Conservation (phyloP, 257 asterid species). For the Primulina eburnea region DNA sequence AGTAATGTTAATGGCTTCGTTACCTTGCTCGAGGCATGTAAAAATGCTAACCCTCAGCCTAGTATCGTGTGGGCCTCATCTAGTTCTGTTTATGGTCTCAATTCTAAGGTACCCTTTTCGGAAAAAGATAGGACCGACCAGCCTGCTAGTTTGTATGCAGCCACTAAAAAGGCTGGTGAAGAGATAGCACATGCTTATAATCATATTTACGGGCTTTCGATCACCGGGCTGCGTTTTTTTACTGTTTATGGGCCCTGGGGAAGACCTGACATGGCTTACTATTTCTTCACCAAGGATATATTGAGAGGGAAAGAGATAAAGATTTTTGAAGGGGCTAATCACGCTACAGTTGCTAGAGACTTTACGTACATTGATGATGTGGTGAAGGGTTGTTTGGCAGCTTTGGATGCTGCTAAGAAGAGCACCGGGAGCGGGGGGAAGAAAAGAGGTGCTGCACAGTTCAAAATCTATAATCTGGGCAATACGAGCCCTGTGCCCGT, state of each 20-base stretch:
- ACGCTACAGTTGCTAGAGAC: constrained; percentile 70
- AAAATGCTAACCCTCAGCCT: constrained; percentile 63
- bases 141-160: constrained; percentile 84
- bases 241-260: constrained; percentile 96
- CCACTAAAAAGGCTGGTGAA: constrained; percentile 87
- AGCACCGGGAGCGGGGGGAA: constrained; percentile 76
- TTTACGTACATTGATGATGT: constrained; percentile 83
- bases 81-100: constrained; percentile 79
- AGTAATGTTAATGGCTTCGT: constrained; percentile 74
- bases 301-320: constrained; percentile 64
- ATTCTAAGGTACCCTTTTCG: constrained; percentile 78
- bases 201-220: constrained; percentile 71
- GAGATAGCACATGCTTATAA: constrained; percentile 79
- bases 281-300: constrained; percentile 73
- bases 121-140: constrained; percentile 70
- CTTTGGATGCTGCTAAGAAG: constrained; percentile 55
- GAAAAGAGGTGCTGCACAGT: constrained; percentile 54
- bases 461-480: constrained; percentile 66
- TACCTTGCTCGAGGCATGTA: constrained; percentile 60
- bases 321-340: constrained; percentile 63
- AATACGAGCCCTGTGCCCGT: constrained; percentile 67
- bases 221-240: constrained; percentile 72
- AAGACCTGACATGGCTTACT: constrained; percentile 87
- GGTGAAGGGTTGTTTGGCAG: constrained; percentile 75
- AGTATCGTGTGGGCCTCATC: constrained; percentile 77